Percentiles rank a stretch among this genome's conserved stretches.
These are phyloP conservation scores for Psilocybe tampanensis DNA, from an alignment of 768 basidiomycete genomes.

Conservation along the genomic window DNA sequence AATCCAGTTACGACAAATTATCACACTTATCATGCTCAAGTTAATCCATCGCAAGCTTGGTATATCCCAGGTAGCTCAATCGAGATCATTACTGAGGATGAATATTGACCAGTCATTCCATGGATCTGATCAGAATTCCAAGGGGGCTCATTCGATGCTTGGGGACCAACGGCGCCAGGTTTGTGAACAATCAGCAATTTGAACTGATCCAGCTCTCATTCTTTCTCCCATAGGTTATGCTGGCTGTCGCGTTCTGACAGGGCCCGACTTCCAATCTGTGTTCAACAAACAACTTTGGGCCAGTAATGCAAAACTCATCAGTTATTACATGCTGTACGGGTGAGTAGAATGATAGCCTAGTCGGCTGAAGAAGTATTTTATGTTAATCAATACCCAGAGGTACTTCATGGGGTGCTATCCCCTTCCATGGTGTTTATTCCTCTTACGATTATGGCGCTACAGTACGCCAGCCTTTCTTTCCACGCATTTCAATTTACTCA, in stretches of 20 bases:
- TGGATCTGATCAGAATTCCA: slow-evolving; percentile 51
- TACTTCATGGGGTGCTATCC: slow-evolving; percentile 83
- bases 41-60: slow-evolving; percentile 57
- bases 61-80: slow-evolving; percentile 63
- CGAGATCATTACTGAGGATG: slow-evolving; percentile 3
- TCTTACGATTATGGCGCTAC: slow-evolving; percentile 85
- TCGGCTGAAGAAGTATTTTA: neutral
- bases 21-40: slow-evolving; percentile 59
- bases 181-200: neutral
- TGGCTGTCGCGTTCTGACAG: slow-evolving; percentile 66
- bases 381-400: slow-evolving; percentile 46
- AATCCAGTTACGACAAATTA: slow-evolving; percentile 64
- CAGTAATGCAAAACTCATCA: slow-evolving; percentile 79
- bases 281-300: slow-evolving; percentile 83
- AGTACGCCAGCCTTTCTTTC: slow-evolving; percentile 24
- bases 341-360: slow-evolving; percentile 25
- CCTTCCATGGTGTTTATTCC: slow-evolving; percentile 76
- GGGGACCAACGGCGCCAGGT: slow-evolving; percentile 77
- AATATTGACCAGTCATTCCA: neutral
- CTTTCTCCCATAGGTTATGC: slow-evolving; percentile 50
- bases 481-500: neutral
- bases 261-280: slow-evolving; percentile 74
- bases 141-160: slow-evolving; percentile 80
- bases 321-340: slow-evolving; percentile 88
- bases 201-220: slow-evolving; percentile 1